Evolutionary conservation across 352 stramenopile genomes (phyloP), one percentile per base, ranked within the genome.

Genomic region (Sclerospora graminicola): DNA sequence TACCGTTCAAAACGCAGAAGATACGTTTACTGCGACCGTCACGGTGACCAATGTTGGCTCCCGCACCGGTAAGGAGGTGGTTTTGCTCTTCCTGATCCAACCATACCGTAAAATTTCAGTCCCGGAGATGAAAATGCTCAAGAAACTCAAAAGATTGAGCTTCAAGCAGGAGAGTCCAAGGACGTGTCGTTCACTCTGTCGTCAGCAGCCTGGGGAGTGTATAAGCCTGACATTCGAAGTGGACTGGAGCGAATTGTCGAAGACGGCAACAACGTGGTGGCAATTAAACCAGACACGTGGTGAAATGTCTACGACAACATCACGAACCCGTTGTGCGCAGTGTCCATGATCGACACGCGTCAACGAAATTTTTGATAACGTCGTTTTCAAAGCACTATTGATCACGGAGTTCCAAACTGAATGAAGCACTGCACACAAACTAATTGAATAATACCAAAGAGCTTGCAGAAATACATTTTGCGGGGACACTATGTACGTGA

Each of bases 81-180:
- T 89, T n/a, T 68, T 93, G 45, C 40, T 93, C 27, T 84, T 95
- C 35, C 51, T 91, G 31, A 79, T 65, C 10, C 75, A 84, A 41
- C 69, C 73, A 29, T 75, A 66, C 39, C 76, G 72, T 26, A 39
- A n/a, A n/a, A n/a, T n/a, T n/a, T n/a, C n/a, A n/a, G n/a, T n/a
- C n/a, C n/a, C n/a, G n/a, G n/a, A n/a, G n/a, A n/a, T n/a, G n/a
- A n/a, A n/a, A n/a, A n/a, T n/a, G n/a, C n/a, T n/a, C n/a, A n/a
- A n/a, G n/a, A 48, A 20, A 71, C 75, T 33, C 68, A 61, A 18
- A 92, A 92, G 63, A 73, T 94, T 30, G 48, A 70, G 7, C 57
- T 92, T n/a, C 26, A 62, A 35, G 51, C 76, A 0, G 67, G 69
- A 0, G 54, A 75, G 30, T 60, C 60, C 1, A 46, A 31, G 29